phyloP scores from a whole-genome alignment of 352 stramenopile species.

The Phytophthora capsici region DNA sequence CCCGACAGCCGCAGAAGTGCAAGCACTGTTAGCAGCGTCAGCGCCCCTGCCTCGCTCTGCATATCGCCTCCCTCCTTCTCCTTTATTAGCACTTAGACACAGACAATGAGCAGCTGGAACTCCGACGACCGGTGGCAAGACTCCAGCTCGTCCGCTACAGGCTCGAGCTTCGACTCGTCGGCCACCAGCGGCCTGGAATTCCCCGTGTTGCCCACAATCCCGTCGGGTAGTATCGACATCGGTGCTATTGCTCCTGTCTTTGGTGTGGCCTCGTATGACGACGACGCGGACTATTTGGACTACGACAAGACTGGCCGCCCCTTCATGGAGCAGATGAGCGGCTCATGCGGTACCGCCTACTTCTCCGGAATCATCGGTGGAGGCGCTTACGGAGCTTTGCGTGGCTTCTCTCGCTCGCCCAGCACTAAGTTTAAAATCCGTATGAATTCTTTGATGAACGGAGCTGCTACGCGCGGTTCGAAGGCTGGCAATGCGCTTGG shows the following conservation, averaged over 20 bases:
- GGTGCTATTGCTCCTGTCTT: conserved; percentile 88
- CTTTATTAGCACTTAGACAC: conserved; percentile 6
- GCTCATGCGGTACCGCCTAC: conserved; percentile 81
- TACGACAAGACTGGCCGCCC: conserved; percentile 86
- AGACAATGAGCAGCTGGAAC: conserved; percentile 63
- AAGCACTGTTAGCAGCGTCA: conserved; percentile 4
- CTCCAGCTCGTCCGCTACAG: conserved; percentile 44
- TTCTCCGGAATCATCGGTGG: conserved; percentile 87
- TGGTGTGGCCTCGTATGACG: conserved; percentile 77
- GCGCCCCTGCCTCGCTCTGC: neutral
- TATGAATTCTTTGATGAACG: conserved; percentile 91
- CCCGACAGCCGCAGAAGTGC: conserved; percentile 19
- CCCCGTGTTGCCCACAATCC: conserved; percentile 75
- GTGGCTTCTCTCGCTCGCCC: conserved; percentile 74
- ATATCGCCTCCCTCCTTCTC: conserved; percentile 6
- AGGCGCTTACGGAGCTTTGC: conserved; percentile 66
- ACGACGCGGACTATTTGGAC: conserved; percentile 87
- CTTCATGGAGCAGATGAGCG: conserved; percentile 86
- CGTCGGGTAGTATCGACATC: conserved; percentile 81
- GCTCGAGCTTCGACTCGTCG: conserved; percentile 50
- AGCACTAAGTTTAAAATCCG: conserved; percentile 90
- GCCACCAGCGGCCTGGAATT: conserved; percentile 64
- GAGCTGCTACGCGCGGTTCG: conserved; percentile 77
- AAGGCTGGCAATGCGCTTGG: conserved; percentile 87
- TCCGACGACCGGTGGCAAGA: conserved; percentile 83